Base-by-base conservation (phyloP, 106 monocot species). In the Vanilla planifolia region DNA sequence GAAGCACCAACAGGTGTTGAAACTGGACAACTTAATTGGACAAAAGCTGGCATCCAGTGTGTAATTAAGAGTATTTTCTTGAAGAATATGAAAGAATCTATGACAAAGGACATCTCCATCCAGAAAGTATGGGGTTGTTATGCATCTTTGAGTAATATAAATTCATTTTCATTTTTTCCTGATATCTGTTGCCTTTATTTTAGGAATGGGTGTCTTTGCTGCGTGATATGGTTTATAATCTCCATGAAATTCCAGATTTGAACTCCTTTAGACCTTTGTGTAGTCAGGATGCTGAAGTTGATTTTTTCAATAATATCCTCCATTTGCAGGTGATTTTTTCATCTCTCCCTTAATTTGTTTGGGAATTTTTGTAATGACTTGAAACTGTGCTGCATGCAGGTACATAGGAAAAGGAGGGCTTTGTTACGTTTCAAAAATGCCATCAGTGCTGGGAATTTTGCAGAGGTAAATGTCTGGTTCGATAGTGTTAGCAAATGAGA, bases 261-360 rank as follows among this genome's bases (percentile, higher is more conserved):
- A 58, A 30, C 63, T 72, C 84, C 27, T 78, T 85, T 17, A 81
- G 61, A 41, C 46, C 74, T 43, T 63, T 96, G 21, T 84, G 76
- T 52, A 78, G 71, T 60, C 79, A 87, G 48, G 91, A 91, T 77
- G 63, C 67, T 10, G 90, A 96, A 80, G 63, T 57, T 1, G 96
- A 96, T 67, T 96, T 96, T 68, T 96, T 96, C 43, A 73, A 76
- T 26, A 96, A 96, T 37, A 96, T 96, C 59, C 65, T 85, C 70
- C 90, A 96, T 61, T 75, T 96, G 58, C 90, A 96, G 84, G 94
- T 89, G 71, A 63, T 7, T 61, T 30, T 43, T 67, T 43, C 61
- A n/a, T 37, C 9, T 17, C 35, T 21, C 16, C 3, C 21, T 57
- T 10, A 9, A 3, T 22, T 43, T 33, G 19, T 57, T 57, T 32